phyloP scores from a whole-genome alignment of 768 basidiomycete species.

The Candolleomyces eurysporus region DNA sequence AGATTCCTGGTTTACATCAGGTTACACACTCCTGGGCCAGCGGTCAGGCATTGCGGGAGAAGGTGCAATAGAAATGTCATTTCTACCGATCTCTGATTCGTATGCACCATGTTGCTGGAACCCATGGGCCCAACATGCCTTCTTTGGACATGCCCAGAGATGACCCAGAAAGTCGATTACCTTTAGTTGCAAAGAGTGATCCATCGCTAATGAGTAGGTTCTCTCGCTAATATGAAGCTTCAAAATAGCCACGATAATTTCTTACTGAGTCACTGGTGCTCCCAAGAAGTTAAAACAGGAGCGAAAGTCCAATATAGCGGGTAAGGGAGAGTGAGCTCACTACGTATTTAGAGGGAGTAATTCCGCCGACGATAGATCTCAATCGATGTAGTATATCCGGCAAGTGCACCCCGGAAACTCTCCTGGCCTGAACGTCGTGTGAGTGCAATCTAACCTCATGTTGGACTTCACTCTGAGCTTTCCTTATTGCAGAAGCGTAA shows the following conservation, averaged over 20 bases:
- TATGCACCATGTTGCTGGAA: neutral
- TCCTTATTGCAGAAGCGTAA: slow-evolving; percentile 2
- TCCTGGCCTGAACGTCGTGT: slow-evolving; percentile 1
- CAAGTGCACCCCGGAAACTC: slow-evolving; percentile 6
- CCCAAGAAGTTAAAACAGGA: neutral
- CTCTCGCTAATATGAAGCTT: neutral
- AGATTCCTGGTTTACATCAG: neutral
- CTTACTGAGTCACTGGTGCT: neutral
- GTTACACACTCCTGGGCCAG: neutral
- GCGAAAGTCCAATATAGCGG: neutral
- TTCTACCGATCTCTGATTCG: neutral
- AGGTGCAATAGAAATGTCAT: neutral
- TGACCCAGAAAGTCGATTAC: neutral
- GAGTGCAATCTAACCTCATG: slow-evolving; percentile 3
- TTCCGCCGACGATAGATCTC: slow-evolving; percentile 4
- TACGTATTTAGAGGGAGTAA: neutral
- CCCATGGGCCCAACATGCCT: neutral
- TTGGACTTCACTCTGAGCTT: neutral
- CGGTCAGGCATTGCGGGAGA: neutral
- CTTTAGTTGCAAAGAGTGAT: neutral
- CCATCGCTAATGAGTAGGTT: neutral
- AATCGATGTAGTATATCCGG: slow-evolving; percentile 6
- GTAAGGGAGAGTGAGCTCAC: neutral
- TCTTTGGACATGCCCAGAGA: neutral
- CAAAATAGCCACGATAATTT: neutral